Evolutionary conservation across 768 basidiomycete species (phyloP), one percentile per base, ranked within the genome.

Genomic region (Hypholoma fasciculare): DNA sequence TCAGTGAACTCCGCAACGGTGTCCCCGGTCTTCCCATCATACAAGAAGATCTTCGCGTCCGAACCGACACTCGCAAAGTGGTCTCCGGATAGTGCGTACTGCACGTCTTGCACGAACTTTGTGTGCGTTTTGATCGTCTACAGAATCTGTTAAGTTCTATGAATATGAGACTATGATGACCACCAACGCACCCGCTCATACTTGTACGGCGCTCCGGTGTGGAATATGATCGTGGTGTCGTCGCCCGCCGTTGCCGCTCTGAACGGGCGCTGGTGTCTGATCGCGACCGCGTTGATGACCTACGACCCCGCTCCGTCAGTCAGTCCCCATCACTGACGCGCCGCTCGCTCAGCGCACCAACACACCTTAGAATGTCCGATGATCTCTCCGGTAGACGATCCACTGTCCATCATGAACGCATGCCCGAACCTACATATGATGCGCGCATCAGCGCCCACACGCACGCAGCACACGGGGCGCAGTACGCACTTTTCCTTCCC

Each of bases 51-150:
- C 75, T 89, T 96, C 30, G 80, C 82, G 70, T 98, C 96, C 5
- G 92, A 90, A 19, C 94, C 96, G 37, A 92, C 94, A 57, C 92
- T 94, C 13, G 85, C 89, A 67, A 98, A 96, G 43, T 86, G 76
- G 42, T 89, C 84, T 1, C 96, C 96, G 8, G 88, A 88, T 0
- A 87, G 86, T 0, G 94, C 80, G 68, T 87, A 98, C 54, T 85
- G 83, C 37, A 98, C 84, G 59, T 96, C 94, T 72, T 96, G 93
- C 14, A 98, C 91, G 66, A 96, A 97, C 70, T 90, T 92, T 13
- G 87, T 89, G 70, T 98, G 96, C 2, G 88, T 89, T 71, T 85
- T 88, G 74, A 97, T 89, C 11, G 87, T 84, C 90, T 93, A 49
- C 2, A 57, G 54, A 44, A 48, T 20, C 11, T 23, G 23, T 26